A percentile compares a stretch with the other conserved stretches of the same genome.
phyloP scores from a whole-genome alignment of 2,329 filamentous ascomycete species.

The Cryphonectria parasitica region DNA sequence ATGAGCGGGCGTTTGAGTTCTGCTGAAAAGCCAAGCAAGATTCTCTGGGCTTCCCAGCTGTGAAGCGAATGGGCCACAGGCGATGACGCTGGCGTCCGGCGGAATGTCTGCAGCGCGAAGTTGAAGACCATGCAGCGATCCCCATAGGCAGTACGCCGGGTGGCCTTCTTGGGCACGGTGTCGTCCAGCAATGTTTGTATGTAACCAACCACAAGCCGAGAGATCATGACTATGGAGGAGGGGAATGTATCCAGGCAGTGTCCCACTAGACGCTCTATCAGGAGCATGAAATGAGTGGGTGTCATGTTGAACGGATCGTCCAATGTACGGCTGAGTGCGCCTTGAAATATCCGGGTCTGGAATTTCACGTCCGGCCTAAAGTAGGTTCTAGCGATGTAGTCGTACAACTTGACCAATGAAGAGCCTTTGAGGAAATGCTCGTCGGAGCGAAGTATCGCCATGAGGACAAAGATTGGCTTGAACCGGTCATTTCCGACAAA shows the following conservation, averaged over 20 bases:
- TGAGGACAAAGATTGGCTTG: slow-evolving; percentile 46
- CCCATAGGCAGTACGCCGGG: slow-evolving; percentile 32
- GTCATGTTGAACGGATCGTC: slow-evolving; percentile 34
- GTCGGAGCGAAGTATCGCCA: slow-evolving; percentile 42
- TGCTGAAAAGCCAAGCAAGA: slow-evolving; percentile 57
- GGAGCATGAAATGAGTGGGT: slow-evolving; percentile 31
- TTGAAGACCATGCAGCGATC: slow-evolving; percentile 47
- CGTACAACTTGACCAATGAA: slow-evolving; percentile 40
- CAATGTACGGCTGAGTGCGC: slow-evolving; percentile 29
- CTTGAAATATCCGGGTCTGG: slow-evolving; percentile 23
- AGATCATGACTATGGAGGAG: slow-evolving; percentile 36
- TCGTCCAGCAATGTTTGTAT: slow-evolving; percentile 30
- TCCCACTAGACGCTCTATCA: slow-evolving; percentile 35
- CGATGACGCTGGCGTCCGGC: slow-evolving; percentile 38
- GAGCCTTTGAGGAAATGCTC: slow-evolving; percentile 38
- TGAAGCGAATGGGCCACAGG: slow-evolving; percentile 44
- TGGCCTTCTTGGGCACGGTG: slow-evolving; percentile 18
- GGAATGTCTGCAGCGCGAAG: slow-evolving; percentile 43
- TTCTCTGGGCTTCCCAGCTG: slow-evolving; percentile 62
- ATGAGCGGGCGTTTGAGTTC: slow-evolving; percentile 51
- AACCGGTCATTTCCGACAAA: slow-evolving; percentile 39
- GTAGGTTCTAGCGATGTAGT: slow-evolving; percentile 39
- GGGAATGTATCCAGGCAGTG: slow-evolving; percentile 40
- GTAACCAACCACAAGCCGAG: slow-evolving; percentile 36
- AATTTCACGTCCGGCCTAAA: slow-evolving; percentile 24